Evolutionary conservation across 176 grass and related monocot genomes (phyloP).

Genomic region (Triticum monococcum): DNA sequence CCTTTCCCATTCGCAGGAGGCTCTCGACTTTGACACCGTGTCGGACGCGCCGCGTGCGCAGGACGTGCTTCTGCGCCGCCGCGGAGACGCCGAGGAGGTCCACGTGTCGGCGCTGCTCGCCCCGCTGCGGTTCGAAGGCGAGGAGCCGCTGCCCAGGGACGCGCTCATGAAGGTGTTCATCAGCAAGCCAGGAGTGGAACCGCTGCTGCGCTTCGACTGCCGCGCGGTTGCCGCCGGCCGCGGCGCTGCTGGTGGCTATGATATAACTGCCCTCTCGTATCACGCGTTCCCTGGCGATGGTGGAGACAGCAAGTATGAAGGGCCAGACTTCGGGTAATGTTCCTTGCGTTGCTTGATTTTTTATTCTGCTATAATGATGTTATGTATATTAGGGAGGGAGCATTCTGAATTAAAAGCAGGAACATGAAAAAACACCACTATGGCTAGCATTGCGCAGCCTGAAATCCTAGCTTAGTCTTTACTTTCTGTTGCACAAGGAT

Average conservation of each 20-base stretch:
- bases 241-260: slow-evolving; percentile 18
- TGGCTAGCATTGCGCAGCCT: neutral
- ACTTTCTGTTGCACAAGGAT: neutral
- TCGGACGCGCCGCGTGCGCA: slow-evolving; percentile 39
- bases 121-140: slow-evolving; percentile 42
- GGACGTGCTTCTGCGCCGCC: slow-evolving; percentile 58
- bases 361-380: neutral
- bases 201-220: slow-evolving; percentile 80
- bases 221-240: neutral
- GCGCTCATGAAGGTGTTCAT: slow-evolving; percentile 75
- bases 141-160: slow-evolving; percentile 32
- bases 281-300: slow-evolving; percentile 35
- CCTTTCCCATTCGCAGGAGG: slow-evolving; percentile 24
- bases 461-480: neutral
- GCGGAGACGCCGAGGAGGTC: slow-evolving; percentile 41
- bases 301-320: slow-evolving; percentile 43
- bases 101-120: slow-evolving; percentile 70
- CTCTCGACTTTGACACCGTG: slow-evolving; percentile 40
- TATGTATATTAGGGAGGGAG: neutral
- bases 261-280: slow-evolving; percentile 37
- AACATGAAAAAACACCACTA: neutral
- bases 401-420: neutral
- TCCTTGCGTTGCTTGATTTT: slow-evolving; percentile 4
- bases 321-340: slow-evolving; percentile 51
- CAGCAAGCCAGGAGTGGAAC: slow-evolving; percentile 37